These are phyloP conservation scores for Pontederia crassipes DNA, from an alignment of 176 grass and related monocot genomes.

Conservation along the genomic window DNA sequence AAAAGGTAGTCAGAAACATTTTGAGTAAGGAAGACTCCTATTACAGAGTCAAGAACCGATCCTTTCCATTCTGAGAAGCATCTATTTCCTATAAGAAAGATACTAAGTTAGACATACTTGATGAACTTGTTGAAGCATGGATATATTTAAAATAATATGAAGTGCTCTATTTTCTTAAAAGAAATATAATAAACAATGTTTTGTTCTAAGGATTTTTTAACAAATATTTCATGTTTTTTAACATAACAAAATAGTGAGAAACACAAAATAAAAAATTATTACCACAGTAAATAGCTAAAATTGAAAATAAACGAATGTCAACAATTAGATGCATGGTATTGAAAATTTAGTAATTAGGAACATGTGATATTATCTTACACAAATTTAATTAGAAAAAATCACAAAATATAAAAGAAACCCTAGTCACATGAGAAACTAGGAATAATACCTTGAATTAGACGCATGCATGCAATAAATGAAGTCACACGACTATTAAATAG, in stretches of 20 bases:
- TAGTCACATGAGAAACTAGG: no score
- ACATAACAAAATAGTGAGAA: no score
- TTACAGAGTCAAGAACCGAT: constrained; percentile 67
- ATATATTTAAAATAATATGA: no score
- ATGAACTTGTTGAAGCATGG: no score
- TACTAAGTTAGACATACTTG: background rate
- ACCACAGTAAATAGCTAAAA: no score
- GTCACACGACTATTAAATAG: constrained; percentile 52
- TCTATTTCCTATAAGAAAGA: constrained; percentile 34
- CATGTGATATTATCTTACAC: background rate
- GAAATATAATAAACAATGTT: no score
- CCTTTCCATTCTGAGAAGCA: constrained; percentile 84
- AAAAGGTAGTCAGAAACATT: constrained; percentile 82
- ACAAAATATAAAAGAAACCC: background rate
- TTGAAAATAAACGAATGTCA: background rate
- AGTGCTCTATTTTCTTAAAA: no score
- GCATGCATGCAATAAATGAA: constrained; percentile 63
- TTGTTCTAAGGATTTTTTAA: no score
- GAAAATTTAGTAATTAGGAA: background rate
- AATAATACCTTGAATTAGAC: constrained; percentile 61
- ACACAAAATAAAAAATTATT: no score
- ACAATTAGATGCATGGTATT: background rate
- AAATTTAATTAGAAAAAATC: constrained; percentile 2
- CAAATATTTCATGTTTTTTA: no score
- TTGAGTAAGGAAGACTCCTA: constrained; percentile 81